Base-by-base conservation (phyloP, 225 moss, liverwort and hornwort species). In the Physcomitrellopsis africana region DNA sequence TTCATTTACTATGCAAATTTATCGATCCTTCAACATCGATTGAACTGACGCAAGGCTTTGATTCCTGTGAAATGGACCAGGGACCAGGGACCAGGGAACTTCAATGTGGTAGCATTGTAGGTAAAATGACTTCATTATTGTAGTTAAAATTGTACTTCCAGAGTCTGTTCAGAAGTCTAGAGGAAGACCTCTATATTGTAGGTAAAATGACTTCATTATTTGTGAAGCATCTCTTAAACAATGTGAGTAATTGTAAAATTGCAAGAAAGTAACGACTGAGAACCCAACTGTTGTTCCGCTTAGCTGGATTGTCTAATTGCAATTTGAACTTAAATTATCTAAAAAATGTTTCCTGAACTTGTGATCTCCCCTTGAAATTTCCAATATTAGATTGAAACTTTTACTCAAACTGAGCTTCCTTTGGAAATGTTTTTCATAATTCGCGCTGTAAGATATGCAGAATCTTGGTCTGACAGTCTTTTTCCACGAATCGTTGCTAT, bases 71-170 rank as follows among this genome's bases (percentile, higher is more conserved):
- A 68, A 60, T 55, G 24, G 41, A 65, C 48, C 52, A 59, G 24
- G 24, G 24, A 24, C 24, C 91, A 97, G 96, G 94, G 17, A 99
- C 95, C 70, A 99, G 93, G 63, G 47, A 95, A 99, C 80, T 99
- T 99, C 63, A 99, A 99, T 70, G 95, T 99, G 22, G 95, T 91
- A n/a, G n/a, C 63, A 55, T 48, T 51, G 46, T 68, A 80, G 75
- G 72, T 83, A 77, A 70, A 77, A 61, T 54, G 82, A 77, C 74
- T 83, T 77, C 72, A 86, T 80, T 86, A 77, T 80, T 86, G n/a
- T n/a, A n/a, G n/a, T n/a, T n/a, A n/a, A n/a, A n/a, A n/a, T n/a
- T n/a, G n/a, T n/a, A n/a, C n/a, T n/a, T n/a, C n/a, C n/a, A n/a
- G n/a, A n/a, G n/a, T 91, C 63, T 99, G 95, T 67, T 41, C 95